Conservation (phyloP, 495 filamentous ascomycete species). For the Tuber umbilicatum region DNA sequence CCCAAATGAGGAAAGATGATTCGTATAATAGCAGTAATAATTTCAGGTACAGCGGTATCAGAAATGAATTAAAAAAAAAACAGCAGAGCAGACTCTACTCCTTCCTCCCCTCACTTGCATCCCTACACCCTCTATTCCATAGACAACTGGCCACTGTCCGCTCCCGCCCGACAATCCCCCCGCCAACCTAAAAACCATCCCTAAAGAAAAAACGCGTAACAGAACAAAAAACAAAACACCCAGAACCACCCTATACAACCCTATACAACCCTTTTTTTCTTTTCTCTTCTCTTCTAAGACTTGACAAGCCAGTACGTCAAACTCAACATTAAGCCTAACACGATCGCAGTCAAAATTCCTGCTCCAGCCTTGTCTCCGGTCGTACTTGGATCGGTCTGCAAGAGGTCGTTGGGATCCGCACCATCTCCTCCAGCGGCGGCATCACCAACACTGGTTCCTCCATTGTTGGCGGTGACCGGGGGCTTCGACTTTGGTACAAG, state of each 20-base stretch:
- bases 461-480: conserved; percentile 53
- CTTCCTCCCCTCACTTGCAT: not conserved
- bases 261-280: conserved; percentile 2
- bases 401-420: conserved; percentile 14
- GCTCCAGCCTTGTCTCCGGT: conserved; percentile 45
- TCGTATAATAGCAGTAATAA: not conserved
- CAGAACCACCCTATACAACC: conserved; percentile 3
- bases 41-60: not conserved
- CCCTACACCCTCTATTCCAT: not conserved
- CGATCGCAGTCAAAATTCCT: conserved; percentile 44
- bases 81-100: not conserved
- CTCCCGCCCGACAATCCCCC: not conserved
- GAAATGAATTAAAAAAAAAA: not conserved
- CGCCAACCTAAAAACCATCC: not conserved
- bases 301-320: conserved; percentile 45
- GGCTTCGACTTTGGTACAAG: conserved; percentile 45
- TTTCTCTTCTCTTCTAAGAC: conserved; percentile 2
- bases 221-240: not conserved
- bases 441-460: conserved; percentile 62
- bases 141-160: not conserved
- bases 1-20: conserved; percentile 1
- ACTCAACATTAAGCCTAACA: conserved; percentile 40
- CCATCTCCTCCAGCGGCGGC: conserved; percentile 50
- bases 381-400: conserved; percentile 35
- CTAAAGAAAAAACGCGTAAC: not conserved